These are phyloP conservation scores for Hansfordia pulvinata DNA, from an alignment of 2,329 filamentous ascomycete genomes.

Conservation along the genomic window DNA sequence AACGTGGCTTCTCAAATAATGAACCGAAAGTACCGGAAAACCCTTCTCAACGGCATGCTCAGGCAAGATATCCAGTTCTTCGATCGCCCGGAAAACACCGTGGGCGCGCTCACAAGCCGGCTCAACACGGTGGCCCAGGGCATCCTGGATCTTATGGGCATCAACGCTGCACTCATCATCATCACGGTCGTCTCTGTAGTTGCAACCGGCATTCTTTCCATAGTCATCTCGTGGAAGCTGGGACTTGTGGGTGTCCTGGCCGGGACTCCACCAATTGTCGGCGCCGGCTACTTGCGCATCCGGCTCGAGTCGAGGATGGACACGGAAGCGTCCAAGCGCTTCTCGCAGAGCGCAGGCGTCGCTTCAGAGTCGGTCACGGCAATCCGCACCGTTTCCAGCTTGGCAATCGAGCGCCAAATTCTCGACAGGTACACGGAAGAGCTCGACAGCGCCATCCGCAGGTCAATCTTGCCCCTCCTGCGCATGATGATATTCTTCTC, in stretches of 20 bases:
- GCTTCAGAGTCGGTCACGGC: constrained; percentile 30
- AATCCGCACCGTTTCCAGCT: constrained; percentile 27
- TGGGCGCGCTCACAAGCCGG: constrained; percentile 18
- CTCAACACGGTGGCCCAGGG: constrained; percentile 21
- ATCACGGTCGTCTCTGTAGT: constrained; percentile 25
- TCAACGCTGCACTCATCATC: constrained; percentile 26
- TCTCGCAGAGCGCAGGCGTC: constrained; percentile 24
- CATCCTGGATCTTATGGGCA: constrained; percentile 29
- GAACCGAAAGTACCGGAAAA: constrained; percentile 19
- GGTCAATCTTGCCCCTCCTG: constrained; percentile 5
- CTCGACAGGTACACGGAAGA: constrained; percentile 18
- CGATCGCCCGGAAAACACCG: constrained; percentile 17
- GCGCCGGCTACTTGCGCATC: constrained; percentile 25
- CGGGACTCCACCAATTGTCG: constrained; percentile 24
- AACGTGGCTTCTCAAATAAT: constrained; percentile 16
- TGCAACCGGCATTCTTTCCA: constrained; percentile 21
- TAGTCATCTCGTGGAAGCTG: constrained; percentile 29
- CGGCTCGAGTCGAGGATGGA: constrained; percentile 27
- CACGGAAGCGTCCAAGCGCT: constrained; percentile 18
- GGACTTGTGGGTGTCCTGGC: constrained; percentile 27
- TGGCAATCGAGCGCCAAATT: constrained; percentile 21
- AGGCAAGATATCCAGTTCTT: constrained; percentile 27
- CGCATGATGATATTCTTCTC: constrained; percentile 13
- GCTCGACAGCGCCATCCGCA: constrained; percentile 10
- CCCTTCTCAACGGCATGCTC: constrained; percentile 15